Conservation (phyloP, 345 rosid species). For the Aquilaria sinensis region DNA sequence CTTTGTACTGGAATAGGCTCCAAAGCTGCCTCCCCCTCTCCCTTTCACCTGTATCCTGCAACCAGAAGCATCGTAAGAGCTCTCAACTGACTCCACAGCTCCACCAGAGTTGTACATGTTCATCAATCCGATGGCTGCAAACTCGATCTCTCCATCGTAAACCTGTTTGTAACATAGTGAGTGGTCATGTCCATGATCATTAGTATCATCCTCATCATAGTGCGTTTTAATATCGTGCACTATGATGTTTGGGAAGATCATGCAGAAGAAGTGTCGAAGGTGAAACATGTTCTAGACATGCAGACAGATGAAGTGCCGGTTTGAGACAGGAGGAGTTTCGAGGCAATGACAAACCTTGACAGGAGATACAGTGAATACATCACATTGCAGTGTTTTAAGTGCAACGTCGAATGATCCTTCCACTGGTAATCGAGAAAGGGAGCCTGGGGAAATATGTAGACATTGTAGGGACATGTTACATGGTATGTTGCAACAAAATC, state of each 20-base stretch:
- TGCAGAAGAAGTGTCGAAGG: too few relatives aligned
- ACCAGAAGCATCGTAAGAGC: conserved; percentile 3
- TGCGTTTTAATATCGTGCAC: too few relatives aligned
- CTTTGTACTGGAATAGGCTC: conserved; percentile 35
- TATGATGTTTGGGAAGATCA: too few relatives aligned
- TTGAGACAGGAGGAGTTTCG: too few relatives aligned
- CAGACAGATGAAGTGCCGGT: too few relatives aligned
- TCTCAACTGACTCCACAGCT: conserved; percentile 28
- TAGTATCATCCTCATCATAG: too few relatives aligned
- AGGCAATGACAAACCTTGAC: conserved; percentile 27
- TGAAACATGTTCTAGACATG: too few relatives aligned
- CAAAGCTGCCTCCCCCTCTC: conserved; percentile 36
- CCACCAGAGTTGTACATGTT: conserved; percentile 55
- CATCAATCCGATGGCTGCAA: conserved; percentile 43
- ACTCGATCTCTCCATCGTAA: conserved; percentile 28
- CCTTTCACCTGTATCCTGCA: conserved; percentile 24
- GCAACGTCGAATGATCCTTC: conserved; percentile 21
- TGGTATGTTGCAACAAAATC: not conserved
- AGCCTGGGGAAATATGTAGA: conserved; percentile 13
- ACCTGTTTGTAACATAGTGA: conserved; percentile 16
- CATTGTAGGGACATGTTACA: not conserved
- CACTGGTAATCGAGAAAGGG: conserved; percentile 22
- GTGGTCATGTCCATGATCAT: not conserved
- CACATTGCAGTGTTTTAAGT: conserved; percentile 33
- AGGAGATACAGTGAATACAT: conserved; percentile 42